phyloP scores from a whole-genome alignment of 306 rosid genomes.

The Delonix regia region DNA sequence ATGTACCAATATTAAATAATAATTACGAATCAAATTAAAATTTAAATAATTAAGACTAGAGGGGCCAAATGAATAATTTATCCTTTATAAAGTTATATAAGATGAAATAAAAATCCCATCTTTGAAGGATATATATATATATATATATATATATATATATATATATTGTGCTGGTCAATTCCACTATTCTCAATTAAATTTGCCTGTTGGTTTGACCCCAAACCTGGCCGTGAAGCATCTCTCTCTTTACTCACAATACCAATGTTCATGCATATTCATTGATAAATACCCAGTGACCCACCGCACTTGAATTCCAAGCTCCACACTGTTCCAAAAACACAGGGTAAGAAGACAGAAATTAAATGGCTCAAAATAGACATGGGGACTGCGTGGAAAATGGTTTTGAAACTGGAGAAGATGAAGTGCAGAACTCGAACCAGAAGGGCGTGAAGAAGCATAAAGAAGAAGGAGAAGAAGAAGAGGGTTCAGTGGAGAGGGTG shows the following conservation, averaged over 20 bases:
- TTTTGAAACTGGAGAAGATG: slow-evolving; percentile 10
- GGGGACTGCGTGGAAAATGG: neutral
- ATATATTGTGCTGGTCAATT: neutral
- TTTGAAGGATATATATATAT: too few species aligned
- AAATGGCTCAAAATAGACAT: slow-evolving; percentile 38
- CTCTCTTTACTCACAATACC: too few species aligned
- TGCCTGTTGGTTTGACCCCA: neutral
- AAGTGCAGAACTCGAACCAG: neutral
- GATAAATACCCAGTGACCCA: neutral
- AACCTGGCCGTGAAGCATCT: neutral
- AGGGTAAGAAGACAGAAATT: neutral
- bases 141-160: too few species aligned
- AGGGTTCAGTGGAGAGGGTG: slow-evolving; percentile 50
- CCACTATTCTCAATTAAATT: too few species aligned
- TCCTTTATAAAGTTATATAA: neutral
- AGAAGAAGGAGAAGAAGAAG: slow-evolving; percentile 33
- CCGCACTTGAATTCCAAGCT: neutral
- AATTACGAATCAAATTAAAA: too few species aligned
- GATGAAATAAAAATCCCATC: neutral
- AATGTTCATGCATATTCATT: too few species aligned
- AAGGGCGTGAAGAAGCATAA: neutral
- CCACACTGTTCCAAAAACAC: neutral
- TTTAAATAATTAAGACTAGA: neutral
- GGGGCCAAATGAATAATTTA: neutral
- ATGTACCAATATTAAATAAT: too few species aligned